These are phyloP conservation scores for Pseudogymnoascus sp. DNA, from an alignment of 2,329 filamentous ascomycete species.

Conservation along the genomic window DNA sequence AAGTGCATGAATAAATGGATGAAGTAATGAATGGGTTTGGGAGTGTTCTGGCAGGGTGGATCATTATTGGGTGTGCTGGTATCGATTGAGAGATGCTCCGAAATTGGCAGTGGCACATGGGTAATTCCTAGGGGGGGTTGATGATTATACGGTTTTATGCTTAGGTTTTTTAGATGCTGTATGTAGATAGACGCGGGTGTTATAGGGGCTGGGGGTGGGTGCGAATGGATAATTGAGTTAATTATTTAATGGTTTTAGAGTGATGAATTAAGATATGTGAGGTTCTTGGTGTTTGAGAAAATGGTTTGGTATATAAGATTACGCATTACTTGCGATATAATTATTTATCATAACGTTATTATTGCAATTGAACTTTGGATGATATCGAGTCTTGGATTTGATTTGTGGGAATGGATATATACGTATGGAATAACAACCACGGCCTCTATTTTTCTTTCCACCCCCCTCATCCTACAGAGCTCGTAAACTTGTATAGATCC, in stretches of 20 bases:
- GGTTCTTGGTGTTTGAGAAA: background rate
- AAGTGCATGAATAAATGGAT: background rate
- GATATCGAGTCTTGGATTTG: no score
- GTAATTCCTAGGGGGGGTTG: background rate
- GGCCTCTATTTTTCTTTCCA: background rate
- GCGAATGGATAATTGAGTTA: background rate
- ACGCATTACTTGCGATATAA: no score
- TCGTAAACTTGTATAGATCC: background rate
- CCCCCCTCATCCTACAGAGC: background rate
- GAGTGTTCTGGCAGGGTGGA: background rate
- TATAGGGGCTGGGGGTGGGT: background rate
- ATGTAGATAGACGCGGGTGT: background rate
- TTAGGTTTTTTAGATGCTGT: background rate
- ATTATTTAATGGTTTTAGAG: no score
- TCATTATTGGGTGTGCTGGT: background rate
- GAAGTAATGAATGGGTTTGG: background rate
- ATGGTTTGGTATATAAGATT: no score
- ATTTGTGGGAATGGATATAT: no score
- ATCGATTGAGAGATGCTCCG: background rate
- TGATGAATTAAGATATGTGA: background rate
- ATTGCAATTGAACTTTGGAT: no score
- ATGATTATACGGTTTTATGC: background rate
- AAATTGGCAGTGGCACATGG: background rate
- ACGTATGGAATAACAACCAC: no score
- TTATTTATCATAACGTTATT: background rate